Base-by-base conservation (phyloP, 2,329 filamentous ascomycete genomes). In the Paecilomyces niveus region DNA sequence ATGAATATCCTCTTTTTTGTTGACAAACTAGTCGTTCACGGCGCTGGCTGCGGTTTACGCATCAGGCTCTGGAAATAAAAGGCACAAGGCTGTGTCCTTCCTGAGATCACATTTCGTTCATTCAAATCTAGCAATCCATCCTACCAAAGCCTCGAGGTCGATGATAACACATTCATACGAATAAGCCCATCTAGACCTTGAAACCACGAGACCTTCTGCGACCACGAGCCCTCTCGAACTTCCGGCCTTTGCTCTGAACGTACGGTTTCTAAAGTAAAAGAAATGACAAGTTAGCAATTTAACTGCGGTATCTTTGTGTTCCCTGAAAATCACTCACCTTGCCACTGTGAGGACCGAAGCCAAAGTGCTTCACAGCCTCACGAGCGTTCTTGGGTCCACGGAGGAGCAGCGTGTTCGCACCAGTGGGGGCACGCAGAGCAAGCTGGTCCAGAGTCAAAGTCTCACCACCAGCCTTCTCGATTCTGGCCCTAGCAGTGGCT, bases 141-240 rank as follows among this genome's bases (percentile, higher is more conserved):
- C 31, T 52, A 33, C 35, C 39, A 31, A 59, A 24, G 39, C 35
- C 53, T 51, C 51, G 54, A 57, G 54, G 33, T 29, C n/a, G 50
- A 54, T 32, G 50, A 18, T 33, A 54, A 22, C 53, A 53, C 56
- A 54, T 56, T 26, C 50, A 53, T 32, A 35, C 51, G 32, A 58
- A 53, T 39, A 58, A 56, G 50, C 54, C 54, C 59, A 51, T 62
- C 90, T 96, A 99, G 78, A 99, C 94, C 92, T 99, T 99, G 92
- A 99, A 99, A 86, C 95, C 94, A 76, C 90, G 87, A 74, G 92
- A 97, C 79, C 92, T 85, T 89, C 94, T 95, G 83, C 94, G 92
- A 81, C 94, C 95, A 94, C 94, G 92, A 75, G 92, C 94, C 75
- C 87, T 86, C 89, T 99, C 95, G 85, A 99, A 99, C 86, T 99